phyloP scores from a whole-genome alignment of 176 grass and related monocot genomes.

The Calamus simplicifolius region DNA sequence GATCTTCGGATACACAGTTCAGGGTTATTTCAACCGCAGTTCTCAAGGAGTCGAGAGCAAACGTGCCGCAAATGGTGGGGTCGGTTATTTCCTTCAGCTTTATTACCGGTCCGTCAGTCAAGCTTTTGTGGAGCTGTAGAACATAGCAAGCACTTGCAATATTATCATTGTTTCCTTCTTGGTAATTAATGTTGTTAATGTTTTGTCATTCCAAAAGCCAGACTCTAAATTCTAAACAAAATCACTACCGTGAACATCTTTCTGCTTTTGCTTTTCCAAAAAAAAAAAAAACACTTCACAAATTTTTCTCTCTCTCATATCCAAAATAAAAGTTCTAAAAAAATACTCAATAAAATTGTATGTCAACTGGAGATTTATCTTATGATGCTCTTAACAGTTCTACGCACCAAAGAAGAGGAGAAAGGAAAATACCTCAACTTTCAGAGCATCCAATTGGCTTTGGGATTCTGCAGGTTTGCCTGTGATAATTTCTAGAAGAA shows the following conservation, averaged over 20 bases:
- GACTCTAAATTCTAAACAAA: too few species aligned
- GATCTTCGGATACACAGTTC: conserved; percentile 42
- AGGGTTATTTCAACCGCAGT: conserved; percentile 53
- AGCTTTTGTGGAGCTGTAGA: conserved; percentile 35
- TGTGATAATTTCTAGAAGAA: conserved; percentile 83
- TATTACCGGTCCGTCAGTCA: conserved; percentile 38
- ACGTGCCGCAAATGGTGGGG: conserved; percentile 40
- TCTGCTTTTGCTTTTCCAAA: too few species aligned
- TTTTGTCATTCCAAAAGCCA: too few species aligned
- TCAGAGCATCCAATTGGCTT: conserved; percentile 47
- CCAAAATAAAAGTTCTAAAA: too few species aligned
- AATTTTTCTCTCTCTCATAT: too few species aligned
- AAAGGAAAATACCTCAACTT: conserved; percentile 33
- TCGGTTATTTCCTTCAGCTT: conserved; percentile 51
- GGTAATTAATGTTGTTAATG: too few species aligned
- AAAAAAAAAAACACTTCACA: too few species aligned
- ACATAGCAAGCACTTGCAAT: not conserved
- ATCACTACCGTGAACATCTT: too few species aligned
- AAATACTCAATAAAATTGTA: too few species aligned
- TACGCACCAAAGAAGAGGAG: not conserved
- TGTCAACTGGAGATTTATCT: too few species aligned
- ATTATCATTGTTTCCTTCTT: too few species aligned
- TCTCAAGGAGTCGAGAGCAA: conserved; percentile 57
- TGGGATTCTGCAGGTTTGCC: conserved; percentile 47
- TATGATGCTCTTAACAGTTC: not conserved